Evolutionary conservation across 1,284 basidiomycete genomes (phyloP).

Genomic region (Marasmius fiardii): DNA sequence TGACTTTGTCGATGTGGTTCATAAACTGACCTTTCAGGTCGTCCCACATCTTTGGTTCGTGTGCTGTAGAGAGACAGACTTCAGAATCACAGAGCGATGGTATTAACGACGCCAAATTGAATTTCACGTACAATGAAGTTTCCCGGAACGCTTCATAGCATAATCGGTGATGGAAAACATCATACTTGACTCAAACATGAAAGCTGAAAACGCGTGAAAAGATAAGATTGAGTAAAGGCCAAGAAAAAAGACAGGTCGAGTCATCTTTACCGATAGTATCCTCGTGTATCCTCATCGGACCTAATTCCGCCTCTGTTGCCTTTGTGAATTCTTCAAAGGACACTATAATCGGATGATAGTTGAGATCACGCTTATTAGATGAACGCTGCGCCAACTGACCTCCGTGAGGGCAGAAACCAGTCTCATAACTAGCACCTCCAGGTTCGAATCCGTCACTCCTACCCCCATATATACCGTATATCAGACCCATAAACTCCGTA

Average conservation of each 20-base stretch:
- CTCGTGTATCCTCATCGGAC: slow-evolving; percentile 48
- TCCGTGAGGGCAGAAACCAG: slow-evolving; percentile 60
- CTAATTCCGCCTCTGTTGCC: slow-evolving; percentile 47
- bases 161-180: slow-evolving; percentile 61
- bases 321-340: slow-evolving; percentile 55
- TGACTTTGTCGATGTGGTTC: slow-evolving; percentile 53
- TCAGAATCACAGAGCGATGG: not conserved
- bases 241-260: not conserved
- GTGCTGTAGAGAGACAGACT: slow-evolving; percentile 29
- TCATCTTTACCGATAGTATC: slow-evolving; percentile 47
- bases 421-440: slow-evolving; percentile 58
- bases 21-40: slow-evolving; percentile 54
- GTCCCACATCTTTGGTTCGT: slow-evolving; percentile 63
- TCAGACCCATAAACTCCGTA: slow-evolving; percentile 59
- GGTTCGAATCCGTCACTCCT: slow-evolving; percentile 59
- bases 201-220: slow-evolving; percentile 31
- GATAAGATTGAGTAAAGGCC: not conserved
- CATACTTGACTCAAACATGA: slow-evolving; percentile 67
- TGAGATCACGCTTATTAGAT: not conserved
- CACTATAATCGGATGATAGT: slow-evolving; percentile 27
- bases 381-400: slow-evolving; percentile 28
- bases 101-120: slow-evolving; percentile 12
- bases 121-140: slow-evolving; percentile 50
- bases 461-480: slow-evolving; percentile 58
- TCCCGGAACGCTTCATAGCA: slow-evolving; percentile 55